These are phyloP conservation scores for Aspergillus versicolor DNA, from an alignment of 2,329 filamentous ascomycete species.

Conservation along the genomic window DNA sequence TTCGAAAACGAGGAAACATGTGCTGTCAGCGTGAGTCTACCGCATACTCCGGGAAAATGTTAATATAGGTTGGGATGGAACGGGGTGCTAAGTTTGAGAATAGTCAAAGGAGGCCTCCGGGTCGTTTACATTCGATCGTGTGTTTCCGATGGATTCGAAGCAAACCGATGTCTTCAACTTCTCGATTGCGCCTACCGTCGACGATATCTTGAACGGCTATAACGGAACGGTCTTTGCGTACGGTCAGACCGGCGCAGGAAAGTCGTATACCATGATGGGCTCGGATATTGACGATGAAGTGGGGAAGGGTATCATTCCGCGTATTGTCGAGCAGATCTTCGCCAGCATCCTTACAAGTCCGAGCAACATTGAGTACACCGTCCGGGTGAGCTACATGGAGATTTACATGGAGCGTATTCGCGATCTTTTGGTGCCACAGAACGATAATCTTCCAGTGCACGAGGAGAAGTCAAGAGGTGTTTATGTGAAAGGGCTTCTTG, in stretches of 20 bases:
- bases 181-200: conserved; percentile 91
- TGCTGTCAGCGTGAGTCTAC: conserved; percentile 67
- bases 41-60: neutral
- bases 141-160: conserved; percentile 90
- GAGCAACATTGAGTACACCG: conserved; percentile 96
- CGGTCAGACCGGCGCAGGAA: conserved; percentile 95
- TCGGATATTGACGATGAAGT: conserved; percentile 88
- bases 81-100: conserved; percentile 19
- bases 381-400: conserved; percentile 98
- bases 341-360: conserved; percentile 89
- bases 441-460: conserved; percentile 96
- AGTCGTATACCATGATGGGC: conserved; percentile 99
- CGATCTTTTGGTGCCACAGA: conserved; percentile 86
- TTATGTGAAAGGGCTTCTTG: conserved; percentile 91
- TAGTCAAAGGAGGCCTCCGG: conserved; percentile 81
- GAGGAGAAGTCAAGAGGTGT: conserved; percentile 96
- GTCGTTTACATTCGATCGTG: conserved; percentile 93
- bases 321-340: conserved; percentile 97
- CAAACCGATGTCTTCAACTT: conserved; percentile 97
- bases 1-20: conserved; percentile 91
- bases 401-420: conserved; percentile 99
- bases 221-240: conserved; percentile 99
- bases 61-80: neutral
- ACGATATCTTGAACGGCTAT: conserved; percentile 98
- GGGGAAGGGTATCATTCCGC: conserved; percentile 89